Conservation (phyloP, 495 filamentous ascomycete species). For the Tuber calosporum region DNA sequence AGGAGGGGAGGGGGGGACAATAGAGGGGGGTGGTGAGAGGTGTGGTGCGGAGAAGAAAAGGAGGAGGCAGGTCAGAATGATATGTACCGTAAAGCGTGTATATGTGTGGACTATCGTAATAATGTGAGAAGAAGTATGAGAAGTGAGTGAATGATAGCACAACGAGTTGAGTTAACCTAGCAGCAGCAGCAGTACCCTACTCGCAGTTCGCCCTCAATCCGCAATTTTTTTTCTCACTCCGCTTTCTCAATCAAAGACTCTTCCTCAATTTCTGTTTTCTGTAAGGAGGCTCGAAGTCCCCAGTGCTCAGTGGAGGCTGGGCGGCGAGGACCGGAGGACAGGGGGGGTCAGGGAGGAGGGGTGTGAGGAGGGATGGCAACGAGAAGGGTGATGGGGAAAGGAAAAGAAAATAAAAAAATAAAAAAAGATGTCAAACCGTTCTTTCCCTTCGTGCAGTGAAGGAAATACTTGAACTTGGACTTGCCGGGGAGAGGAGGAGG, state of each 20-base stretch:
- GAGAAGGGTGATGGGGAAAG: not conserved
- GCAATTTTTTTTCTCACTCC: constrained; percentile 11
- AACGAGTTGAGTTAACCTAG: constrained; percentile 10
- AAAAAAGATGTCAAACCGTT: constrained; percentile 38
- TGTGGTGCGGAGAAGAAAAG: constrained; percentile 38
- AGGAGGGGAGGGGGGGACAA: constrained; percentile 4
- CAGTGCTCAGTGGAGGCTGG: constrained; percentile 32
- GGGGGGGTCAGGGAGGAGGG: constrained; percentile 16
- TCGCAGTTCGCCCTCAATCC: constrained; percentile 15
- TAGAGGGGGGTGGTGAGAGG: constrained; percentile 35
- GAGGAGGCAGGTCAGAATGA: constrained; percentile 38
- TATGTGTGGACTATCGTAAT: not conserved
- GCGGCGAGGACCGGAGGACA: constrained; percentile 31
- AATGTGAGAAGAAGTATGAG: constrained; percentile 14
- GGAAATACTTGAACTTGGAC: constrained; percentile 36
- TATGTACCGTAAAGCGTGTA: constrained; percentile 16
- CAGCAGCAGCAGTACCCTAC: too few relatives aligned
- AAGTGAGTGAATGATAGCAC: not conserved
- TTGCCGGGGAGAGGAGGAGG: constrained; percentile 30
- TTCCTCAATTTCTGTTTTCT: constrained; percentile 14
- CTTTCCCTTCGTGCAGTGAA: constrained; percentile 21
- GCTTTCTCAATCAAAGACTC: constrained; percentile 18
- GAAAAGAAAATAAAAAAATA: not conserved
- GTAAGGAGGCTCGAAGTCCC: constrained; percentile 35
- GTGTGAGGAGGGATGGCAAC: not conserved